Evolutionary conservation across 1,139 yeast genomes (phyloP), one percentile per base, ranked within the genome.

Genomic region (Candida sanyaensis): DNA sequence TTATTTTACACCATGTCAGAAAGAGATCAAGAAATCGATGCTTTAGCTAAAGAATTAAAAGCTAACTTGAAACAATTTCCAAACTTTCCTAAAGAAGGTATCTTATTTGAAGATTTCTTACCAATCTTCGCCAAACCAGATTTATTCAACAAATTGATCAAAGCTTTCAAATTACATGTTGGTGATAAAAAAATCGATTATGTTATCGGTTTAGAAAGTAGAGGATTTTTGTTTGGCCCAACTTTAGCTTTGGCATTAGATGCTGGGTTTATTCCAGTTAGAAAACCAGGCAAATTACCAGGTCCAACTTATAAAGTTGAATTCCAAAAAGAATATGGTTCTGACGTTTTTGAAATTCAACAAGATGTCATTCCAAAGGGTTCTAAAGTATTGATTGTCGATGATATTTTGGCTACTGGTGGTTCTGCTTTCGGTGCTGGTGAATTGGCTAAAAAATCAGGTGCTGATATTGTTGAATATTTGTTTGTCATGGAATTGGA

Each of bases 141-240:
- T 44, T 73, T 88, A 49, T 93, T 93, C 78, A 85, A 86, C 62
- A 86, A 87, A 61, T 78, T 93, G 56, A 74, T 93, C 41, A 83
- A 81, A 56, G 96, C 96, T 17, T 88, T 92, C 73, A 83, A 86
- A 69, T 66, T 83, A 52, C 96, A 88, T 62, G 65, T 93, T 54
- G 83, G 83, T 49, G 80, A 78, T 55, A 69, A 72, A 50, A 84
- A 88, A 60, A 81, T 92, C 51, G 98, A 93, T 63, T 93, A 87
- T 63, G 80, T 93, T 55, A 91, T 93, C 46, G 99, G 98, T 38
- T 80, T 95, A 57, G 99, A 93, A 69, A 89, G 97, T 48, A 86
- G 99, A 69, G 99, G 99, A 1, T 93, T 93, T 67, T 77, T 93
- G 52, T 93, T 93, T 60, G 99, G 98, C 9, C 99, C 99, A 43